Conservation (phyloP, 2,329 filamentous ascomycete species). For the Elsinoe arachidis region DNA sequence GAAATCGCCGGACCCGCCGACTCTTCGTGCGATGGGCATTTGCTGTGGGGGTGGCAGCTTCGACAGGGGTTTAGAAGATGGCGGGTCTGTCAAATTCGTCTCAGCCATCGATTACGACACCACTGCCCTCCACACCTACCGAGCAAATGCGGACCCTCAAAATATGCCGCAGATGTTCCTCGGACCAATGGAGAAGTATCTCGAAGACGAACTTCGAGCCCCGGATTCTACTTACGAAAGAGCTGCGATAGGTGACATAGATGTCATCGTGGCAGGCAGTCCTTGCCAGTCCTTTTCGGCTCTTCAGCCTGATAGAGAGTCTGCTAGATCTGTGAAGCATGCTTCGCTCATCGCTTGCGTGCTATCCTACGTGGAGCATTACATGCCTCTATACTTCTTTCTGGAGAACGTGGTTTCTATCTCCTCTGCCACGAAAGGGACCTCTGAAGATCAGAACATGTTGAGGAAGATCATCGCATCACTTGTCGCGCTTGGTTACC, state of each 20-base stretch:
- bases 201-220: too few species aligned
- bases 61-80: constrained; percentile 66
- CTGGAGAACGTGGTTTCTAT: constrained; percentile 70
- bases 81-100: constrained; percentile 53
- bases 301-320: constrained; percentile 52
- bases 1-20: neutral
- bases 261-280: constrained; percentile 63
- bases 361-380: constrained; percentile 64
- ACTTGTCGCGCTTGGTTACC: constrained; percentile 69
- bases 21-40: constrained; percentile 51
- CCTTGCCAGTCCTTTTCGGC: constrained; percentile 70
- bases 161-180: constrained; percentile 47
- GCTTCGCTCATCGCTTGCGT: constrained; percentile 72
- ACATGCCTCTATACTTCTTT: constrained; percentile 63
- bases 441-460: constrained; percentile 47
- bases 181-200: constrained; percentile 64
- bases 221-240: too few species aligned
- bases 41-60: constrained; percentile 75
- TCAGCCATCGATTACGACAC: constrained; percentile 60
- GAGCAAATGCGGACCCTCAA: constrained; percentile 52
- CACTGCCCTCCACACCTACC: constrained; percentile 61
- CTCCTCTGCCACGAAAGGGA: constrained; percentile 34
- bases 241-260: constrained; percentile 54
- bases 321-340: constrained; percentile 53
- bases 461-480: constrained; percentile 66